Conservation (phyloP, 2,329 filamentous ascomycete species). For the Phoma herbarum region DNA sequence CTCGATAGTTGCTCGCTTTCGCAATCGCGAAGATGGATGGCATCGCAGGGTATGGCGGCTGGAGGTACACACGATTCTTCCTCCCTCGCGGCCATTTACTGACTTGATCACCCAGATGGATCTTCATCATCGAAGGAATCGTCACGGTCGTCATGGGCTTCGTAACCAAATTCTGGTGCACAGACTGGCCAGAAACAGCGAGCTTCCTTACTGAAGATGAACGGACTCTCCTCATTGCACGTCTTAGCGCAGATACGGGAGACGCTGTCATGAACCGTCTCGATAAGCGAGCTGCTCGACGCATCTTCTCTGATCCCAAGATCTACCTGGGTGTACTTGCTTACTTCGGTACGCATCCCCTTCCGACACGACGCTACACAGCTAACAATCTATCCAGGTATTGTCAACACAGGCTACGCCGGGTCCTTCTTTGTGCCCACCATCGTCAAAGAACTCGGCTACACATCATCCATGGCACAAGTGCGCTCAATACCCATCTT, state of each 20-base stretch:
- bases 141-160: constrained; percentile 51
- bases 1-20: constrained; percentile 49
- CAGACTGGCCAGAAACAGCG: constrained; percentile 58
- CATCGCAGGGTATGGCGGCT: constrained; percentile 53
- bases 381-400: constrained; percentile 25
- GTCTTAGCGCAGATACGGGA: constrained; percentile 39
- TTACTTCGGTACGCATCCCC: constrained; percentile 28
- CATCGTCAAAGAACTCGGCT: constrained; percentile 53
- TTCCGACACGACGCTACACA: neutral
- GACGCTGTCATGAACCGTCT: constrained; percentile 63
- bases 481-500: constrained; percentile 52
- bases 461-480: constrained; percentile 49
- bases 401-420: constrained; percentile 59
- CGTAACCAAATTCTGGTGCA: constrained; percentile 60
- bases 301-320: constrained; percentile 54
- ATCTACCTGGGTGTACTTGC: constrained; percentile 39
- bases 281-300: constrained; percentile 56
- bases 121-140: constrained; percentile 45
- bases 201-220: constrained; percentile 40
- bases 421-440: constrained; percentile 54
- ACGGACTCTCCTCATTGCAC: constrained; percentile 40
- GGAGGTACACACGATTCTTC: constrained; percentile 35
- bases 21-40: constrained; percentile 69
- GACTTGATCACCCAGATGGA: constrained; percentile 8
- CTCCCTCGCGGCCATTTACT: neutral